Evolutionary conservation across 768 basidiomycete genomes (phyloP).

Genomic region (Boletellus emodensis): DNA sequence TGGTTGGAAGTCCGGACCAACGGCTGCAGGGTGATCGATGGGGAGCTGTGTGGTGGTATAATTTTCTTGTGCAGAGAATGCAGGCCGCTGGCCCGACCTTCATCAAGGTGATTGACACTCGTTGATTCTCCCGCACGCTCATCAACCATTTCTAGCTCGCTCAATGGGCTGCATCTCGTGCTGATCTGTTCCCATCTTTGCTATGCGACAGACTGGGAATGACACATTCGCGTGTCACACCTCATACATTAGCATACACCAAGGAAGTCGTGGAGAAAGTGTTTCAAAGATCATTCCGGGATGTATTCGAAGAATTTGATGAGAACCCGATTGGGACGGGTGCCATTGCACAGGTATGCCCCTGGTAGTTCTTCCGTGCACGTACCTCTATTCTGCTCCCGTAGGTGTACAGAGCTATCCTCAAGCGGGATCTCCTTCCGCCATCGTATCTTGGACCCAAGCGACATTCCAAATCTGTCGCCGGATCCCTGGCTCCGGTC

Average conservation of each 20-base stretch:
- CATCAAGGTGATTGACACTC: conserved; percentile 65
- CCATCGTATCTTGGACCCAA: conserved; percentile 79
- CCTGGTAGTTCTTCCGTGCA: conserved; percentile 17
- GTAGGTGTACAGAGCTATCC: conserved; percentile 84
- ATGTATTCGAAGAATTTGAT: conserved; percentile 91
- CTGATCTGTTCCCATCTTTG: conserved; percentile 84
- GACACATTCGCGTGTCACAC: conserved; percentile 82
- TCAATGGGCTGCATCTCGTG: conserved; percentile 97
- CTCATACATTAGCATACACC: conserved; percentile 80
- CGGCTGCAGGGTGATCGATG: conserved; percentile 70
- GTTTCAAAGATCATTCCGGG: conserved; percentile 76
- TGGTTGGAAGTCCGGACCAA: conserved; percentile 56
- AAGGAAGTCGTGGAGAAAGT: conserved; percentile 75
- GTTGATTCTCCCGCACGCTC: conserved; percentile 7
- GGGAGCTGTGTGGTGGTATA: conserved; percentile 98
- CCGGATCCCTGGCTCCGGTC: conserved; percentile 51
- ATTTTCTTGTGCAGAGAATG: conserved; percentile 84
- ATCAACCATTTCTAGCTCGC: conserved; percentile 56
- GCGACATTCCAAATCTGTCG: conserved; percentile 44
- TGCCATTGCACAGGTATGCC: conserved; percentile 80
- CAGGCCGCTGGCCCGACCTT: conserved; percentile 94
- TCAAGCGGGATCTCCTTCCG: conserved; percentile 81
- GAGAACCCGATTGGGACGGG: conserved; percentile 90
- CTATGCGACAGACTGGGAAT: conserved; percentile 83
- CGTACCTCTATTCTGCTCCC: not conserved